These are phyloP conservation scores for Colletotrichum tropicicola DNA, from an alignment of 2,329 filamentous ascomycete genomes.

Conservation along the genomic window DNA sequence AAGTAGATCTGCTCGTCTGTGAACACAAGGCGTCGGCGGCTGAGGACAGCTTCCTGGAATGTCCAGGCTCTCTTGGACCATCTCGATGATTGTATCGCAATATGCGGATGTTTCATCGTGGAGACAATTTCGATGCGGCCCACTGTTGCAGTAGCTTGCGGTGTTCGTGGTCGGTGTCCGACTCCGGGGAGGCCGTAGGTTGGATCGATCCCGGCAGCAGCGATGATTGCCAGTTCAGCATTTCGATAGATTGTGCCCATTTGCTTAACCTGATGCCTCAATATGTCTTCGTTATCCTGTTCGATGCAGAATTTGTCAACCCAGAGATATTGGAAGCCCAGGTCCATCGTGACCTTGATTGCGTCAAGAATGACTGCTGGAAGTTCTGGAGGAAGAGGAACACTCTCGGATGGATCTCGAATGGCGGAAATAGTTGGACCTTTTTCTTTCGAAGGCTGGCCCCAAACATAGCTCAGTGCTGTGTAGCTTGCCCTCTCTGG, in stretches of 20 bases:
- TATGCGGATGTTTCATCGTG: conserved; percentile 41
- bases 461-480: conserved; percentile 46
- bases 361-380: conserved; percentile 27
- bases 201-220: conserved; percentile 44
- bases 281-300: conserved; percentile 33
- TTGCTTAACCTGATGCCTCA: conserved; percentile 41
- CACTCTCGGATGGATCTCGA: not conserved
- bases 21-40: conserved; percentile 46
- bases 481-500: conserved; percentile 31
- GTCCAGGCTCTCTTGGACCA: conserved; percentile 51
- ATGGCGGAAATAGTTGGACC: not conserved
- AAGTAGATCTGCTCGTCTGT: conserved; percentile 49
- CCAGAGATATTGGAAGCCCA: conserved; percentile 48
- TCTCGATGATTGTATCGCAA: conserved; percentile 32
- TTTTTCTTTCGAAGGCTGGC: conserved; percentile 22
- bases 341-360: conserved; percentile 38
- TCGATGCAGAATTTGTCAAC: conserved; percentile 48
- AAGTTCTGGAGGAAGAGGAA: not conserved
- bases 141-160: conserved; percentile 44
- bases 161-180: conserved; percentile 35
- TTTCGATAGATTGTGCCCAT: conserved; percentile 49
- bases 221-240: conserved; percentile 46
- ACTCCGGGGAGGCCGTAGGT: conserved; percentile 46
- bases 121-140: conserved; percentile 43
- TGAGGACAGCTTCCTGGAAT: conserved; percentile 47